Conservation (phyloP, 1,284 basidiomycete species). For the Pisolithus thermaeus region DNA sequence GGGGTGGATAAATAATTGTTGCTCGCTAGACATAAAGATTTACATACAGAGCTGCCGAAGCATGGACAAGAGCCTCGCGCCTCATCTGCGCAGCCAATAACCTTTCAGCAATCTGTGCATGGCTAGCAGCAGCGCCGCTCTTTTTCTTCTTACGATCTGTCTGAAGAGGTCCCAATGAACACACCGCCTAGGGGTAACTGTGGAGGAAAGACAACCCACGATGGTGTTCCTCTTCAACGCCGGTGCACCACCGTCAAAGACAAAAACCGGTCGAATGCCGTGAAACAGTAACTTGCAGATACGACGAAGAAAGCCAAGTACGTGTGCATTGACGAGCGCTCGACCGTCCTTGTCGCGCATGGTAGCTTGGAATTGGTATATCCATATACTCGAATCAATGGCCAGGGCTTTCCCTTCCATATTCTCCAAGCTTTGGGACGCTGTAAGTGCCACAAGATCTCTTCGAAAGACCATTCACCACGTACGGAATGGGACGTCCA, state of each 20-base stretch:
- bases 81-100: constrained; percentile 93
- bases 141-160: constrained; percentile 84
- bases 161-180: constrained; percentile 33
- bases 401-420: constrained; percentile 88
- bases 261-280: constrained; percentile 95
- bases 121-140: constrained; percentile 78
- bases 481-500: constrained; percentile 82
- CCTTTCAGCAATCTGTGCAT: constrained; percentile 83
- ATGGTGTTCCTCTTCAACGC: constrained; percentile 83
- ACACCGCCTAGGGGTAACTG: neutral
- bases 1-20: constrained; percentile 6
- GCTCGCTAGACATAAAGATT: neutral
- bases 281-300: constrained; percentile 96
- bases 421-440: constrained; percentile 68
- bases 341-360: constrained; percentile 97
- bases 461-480: constrained; percentile 11
- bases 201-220: constrained; percentile 42
- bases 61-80: constrained; percentile 80
- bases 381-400: constrained; percentile 99
- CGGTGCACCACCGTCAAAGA: constrained; percentile 95
- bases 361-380: constrained; percentile 98
- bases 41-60: constrained; percentile 40
- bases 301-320: constrained; percentile 88
- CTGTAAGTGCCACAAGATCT: constrained; percentile 7
- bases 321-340: constrained; percentile 89